Evolutionary conservation across 495 filamentous ascomycete species (phyloP).

Genomic region (Chaetomium cochliodes): DNA sequence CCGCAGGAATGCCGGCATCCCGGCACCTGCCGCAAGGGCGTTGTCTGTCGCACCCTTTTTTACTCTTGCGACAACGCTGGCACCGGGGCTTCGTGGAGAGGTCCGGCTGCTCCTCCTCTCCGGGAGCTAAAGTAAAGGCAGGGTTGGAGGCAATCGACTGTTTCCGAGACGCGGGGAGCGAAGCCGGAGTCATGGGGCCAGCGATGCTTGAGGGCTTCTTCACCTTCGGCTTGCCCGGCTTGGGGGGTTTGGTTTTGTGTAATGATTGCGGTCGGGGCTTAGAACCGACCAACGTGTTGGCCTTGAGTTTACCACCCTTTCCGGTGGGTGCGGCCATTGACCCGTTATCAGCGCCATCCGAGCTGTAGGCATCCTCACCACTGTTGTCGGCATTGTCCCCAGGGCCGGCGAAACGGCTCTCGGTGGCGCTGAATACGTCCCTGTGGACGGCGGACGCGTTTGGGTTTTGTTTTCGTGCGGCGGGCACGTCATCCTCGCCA

Average conservation of each 20-base stretch:
- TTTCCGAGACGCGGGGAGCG: constrained; percentile 72
- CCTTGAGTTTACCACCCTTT: constrained; percentile 46
- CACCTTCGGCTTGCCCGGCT: constrained; percentile 54
- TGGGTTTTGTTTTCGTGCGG: constrained; percentile 59
- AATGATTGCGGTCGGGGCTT: constrained; percentile 34
- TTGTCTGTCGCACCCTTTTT: constrained; percentile 97
- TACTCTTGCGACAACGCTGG: constrained; percentile 97
- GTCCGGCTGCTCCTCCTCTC: constrained; percentile 83
- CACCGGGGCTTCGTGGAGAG: constrained; percentile 92
- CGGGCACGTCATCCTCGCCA: constrained; percentile 67
- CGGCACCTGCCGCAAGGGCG: constrained; percentile 92
- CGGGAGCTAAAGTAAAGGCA: constrained; percentile 59
- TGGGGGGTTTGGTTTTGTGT: constrained; percentile 44
- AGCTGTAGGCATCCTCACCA: constrained; percentile 64
- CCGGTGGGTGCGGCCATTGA: constrained; percentile 39
- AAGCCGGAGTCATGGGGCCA: constrained; percentile 68
- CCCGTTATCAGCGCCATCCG: constrained; percentile 46
- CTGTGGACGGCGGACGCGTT: constrained; percentile 49
- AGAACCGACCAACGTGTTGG: constrained; percentile 31
- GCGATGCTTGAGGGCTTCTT: constrained; percentile 51
- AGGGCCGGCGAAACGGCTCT: constrained; percentile 60
- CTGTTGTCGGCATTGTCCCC: constrained; percentile 72
- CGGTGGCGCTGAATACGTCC: constrained; percentile 56
- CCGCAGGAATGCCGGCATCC: constrained; percentile 88
- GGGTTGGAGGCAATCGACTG: constrained; percentile 71